Evolutionary conservation across 108 stramenopile species (phyloP).

Genomic region (Pseudonitzschia multistriata): DNA sequence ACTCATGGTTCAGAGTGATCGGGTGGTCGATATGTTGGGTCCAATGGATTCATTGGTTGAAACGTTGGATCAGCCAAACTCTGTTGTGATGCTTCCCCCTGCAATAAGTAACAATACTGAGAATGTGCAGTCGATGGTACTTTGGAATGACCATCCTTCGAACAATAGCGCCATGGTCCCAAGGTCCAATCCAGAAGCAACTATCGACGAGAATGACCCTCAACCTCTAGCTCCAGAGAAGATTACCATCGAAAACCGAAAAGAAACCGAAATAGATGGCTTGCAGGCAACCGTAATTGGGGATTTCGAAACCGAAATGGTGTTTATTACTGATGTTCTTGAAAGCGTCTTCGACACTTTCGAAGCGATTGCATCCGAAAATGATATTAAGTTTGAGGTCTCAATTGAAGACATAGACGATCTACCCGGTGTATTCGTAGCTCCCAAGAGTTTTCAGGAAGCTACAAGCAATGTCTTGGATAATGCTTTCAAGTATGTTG

Average conservation of each 20-base stretch:
- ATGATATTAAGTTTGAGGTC: conserved; percentile 62
- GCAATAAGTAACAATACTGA: neutral
- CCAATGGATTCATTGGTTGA: conserved; percentile 76
- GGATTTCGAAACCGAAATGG: conserved; percentile 65
- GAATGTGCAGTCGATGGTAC: conserved; percentile 14
- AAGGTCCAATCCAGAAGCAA: neutral
- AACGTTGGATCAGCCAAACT: conserved; percentile 22
- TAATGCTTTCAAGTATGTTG: conserved; percentile 85
- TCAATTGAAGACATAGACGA: conserved; percentile 53
- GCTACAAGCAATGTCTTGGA: conserved; percentile 77
- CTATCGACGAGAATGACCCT: neutral
- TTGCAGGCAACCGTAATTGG: conserved; percentile 32
- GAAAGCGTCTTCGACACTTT: conserved; percentile 62
- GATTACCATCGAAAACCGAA: neutral
- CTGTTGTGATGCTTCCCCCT: conserved; percentile 22
- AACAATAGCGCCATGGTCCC: neutral
- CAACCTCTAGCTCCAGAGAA: neutral
- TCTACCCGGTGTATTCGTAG: conserved; percentile 66
- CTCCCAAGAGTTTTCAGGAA: conserved; percentile 63
- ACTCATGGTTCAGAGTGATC: conserved; percentile 80
- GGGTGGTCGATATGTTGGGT: conserved; percentile 69
- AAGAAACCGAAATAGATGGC: neutral
- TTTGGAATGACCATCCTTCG: neutral
- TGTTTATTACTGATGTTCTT: conserved; percentile 71
- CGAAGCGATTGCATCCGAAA: conserved; percentile 62